These are phyloP conservation scores for Carallia pectinifolia DNA, from an alignment of 345 rosid genomes.

Conservation along the genomic window DNA sequence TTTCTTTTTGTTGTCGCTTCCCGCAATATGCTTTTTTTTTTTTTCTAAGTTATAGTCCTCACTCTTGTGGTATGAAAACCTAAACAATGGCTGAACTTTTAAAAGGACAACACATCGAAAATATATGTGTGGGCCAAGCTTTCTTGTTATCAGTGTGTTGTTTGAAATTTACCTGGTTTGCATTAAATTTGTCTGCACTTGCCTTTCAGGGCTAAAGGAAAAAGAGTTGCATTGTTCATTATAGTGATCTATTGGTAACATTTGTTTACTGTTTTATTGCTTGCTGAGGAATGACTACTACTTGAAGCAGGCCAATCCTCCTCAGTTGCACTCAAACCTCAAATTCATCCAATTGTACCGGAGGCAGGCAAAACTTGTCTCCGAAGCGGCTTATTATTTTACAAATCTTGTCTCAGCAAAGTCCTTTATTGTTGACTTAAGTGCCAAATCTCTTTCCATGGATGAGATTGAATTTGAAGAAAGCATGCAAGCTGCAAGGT, in stretches of 20 bases:
- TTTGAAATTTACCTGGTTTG: too few relatives aligned
- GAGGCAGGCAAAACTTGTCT: constrained; percentile 47
- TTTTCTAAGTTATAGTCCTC: too few relatives aligned
- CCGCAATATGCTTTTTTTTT: too few relatives aligned
- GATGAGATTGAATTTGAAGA: constrained; percentile 56
- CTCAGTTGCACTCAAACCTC: constrained; percentile 60
- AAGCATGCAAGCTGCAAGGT: constrained; percentile 51
- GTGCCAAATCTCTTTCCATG: constrained; percentile 56
- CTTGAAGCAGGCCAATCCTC: constrained; percentile 56
- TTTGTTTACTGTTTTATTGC: constrained; percentile 8
- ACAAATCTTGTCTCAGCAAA: constrained; percentile 53
- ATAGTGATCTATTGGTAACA: not conserved
- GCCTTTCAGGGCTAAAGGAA: not conserved
- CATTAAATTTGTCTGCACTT: not conserved
- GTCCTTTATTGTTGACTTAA: constrained; percentile 48
- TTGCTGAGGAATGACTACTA: not conserved
- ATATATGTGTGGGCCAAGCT: too few relatives aligned
- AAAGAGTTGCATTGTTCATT: not conserved
- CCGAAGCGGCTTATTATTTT: constrained; percentile 58
- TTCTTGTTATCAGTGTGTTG: too few relatives aligned
- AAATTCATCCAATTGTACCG: constrained; percentile 53
- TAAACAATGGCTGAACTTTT: too few relatives aligned
- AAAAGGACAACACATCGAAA: too few relatives aligned
- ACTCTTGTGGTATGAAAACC: too few relatives aligned
- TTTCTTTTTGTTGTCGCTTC: too few relatives aligned